Base-by-base conservation (phyloP, 2,329 filamentous ascomycete species). In the Pyrenophora graminea region DNA sequence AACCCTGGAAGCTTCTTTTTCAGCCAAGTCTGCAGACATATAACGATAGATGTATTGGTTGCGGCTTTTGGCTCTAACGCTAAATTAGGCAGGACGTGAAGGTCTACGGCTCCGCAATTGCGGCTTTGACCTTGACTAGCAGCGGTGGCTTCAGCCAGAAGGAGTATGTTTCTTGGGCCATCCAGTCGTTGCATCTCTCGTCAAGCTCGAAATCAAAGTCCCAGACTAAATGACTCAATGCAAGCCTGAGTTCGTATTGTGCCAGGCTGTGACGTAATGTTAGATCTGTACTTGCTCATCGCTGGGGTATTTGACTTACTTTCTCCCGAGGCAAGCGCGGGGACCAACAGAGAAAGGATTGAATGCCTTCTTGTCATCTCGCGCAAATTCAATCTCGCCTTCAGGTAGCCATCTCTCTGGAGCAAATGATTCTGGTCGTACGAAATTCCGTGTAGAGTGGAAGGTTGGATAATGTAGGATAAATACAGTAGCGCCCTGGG, bases 101-200 rank as follows among this genome's bases (percentile, higher is more conserved):
- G 18, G 4, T 19, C 15, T 38, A 41, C 32, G 25, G 7, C 10
- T 33, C 39, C 13, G 6, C 32, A 13, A 31, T 8, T 13, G 42
- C 37, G 30, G 25, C n/a, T 40, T 19, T 18, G 25, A 37, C 42
- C n/a, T 7, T 25, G n/a, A 51, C 43, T 18, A 41, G 37, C 5
- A 47, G 44, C n/a, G 43, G 37, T 9, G 43, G 25, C 23, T 51
- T 51, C 23, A 42, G 38, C 42, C 43, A 47, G 31, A 47, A 51
- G 23, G 43, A 41, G 15, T 32, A 41, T 25, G 43, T 42, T 15
- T 47, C 18, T 42, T 51, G 38, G 25, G 15, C 18, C 38, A 42
- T 41, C 32, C 48, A 47, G 18, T 42, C 8, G 9, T 41, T 7
- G 19, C 32, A 38, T 7, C n/a, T 41, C 38, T 46, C 32, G n/a